Percentiles rank a stretch among this genome's conserved stretches.
Conservation (phyloP, 169 alveolate genomes). For the Cryptosporidium xiaoi region DNA sequence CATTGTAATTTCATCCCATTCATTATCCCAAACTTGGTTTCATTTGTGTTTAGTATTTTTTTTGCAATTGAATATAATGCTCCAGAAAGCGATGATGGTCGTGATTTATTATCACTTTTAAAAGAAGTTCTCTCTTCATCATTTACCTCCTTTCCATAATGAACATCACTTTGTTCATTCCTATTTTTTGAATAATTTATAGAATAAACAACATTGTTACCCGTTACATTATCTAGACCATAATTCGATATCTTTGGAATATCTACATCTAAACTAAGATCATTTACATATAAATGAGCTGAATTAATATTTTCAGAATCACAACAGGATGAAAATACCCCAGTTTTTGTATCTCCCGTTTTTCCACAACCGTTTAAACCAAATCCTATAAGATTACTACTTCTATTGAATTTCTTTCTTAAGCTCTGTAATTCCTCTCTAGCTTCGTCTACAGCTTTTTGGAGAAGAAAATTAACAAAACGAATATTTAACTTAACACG, state of each 20-base stretch:
- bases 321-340: not conserved
- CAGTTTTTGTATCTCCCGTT: not conserved
- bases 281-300: not conserved
- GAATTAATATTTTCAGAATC: not conserved
- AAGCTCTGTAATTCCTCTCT: slow-evolving; percentile 25
- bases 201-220: not conserved
- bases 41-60: not conserved
- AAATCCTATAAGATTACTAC: not conserved
- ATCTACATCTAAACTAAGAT: not conserved
- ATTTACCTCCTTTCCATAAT: not conserved
- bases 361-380: not conserved
- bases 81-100: not conserved
- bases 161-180: not conserved
- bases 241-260: not conserved
- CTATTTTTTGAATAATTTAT: not conserved
- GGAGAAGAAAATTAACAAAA: slow-evolving; percentile 46
- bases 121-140: too few relatives aligned
- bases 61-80: slow-evolving; percentile 19
- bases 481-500: slow-evolving; percentile 27
- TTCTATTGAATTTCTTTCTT: slow-evolving; percentile 12
- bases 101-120: too few relatives aligned
- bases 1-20: slow-evolving; percentile 21
- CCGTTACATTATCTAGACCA: not conserved
- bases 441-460: slow-evolving; percentile 39
- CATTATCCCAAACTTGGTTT: not conserved